Evolutionary conservation across 805 yeast genomes (phyloP).

Genomic region (Pichia deserticola): DNA sequence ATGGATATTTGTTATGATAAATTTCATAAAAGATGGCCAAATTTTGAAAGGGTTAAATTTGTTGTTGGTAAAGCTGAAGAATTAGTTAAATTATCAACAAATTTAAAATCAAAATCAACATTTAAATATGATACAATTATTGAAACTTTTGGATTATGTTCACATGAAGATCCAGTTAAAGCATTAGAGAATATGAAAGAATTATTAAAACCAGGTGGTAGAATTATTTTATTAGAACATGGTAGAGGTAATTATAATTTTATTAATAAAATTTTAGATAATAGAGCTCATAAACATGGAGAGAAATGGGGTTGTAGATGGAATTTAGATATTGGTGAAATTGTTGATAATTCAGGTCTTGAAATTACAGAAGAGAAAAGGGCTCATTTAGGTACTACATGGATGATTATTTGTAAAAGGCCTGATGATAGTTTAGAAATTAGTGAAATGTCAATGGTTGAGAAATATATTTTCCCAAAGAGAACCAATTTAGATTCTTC

Average conservation of each 20-base stretch:
- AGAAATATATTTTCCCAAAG: constrained; percentile 37
- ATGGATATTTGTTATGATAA: constrained; percentile 70
- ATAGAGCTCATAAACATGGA: constrained; percentile 74
- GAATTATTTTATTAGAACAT: constrained; percentile 82
- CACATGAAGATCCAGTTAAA: constrained; percentile 86
- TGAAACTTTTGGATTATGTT: constrained; percentile 93
- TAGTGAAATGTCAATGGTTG: constrained; percentile 42
- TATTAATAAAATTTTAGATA: constrained; percentile 74
- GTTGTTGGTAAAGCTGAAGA: constrained; percentile 90
- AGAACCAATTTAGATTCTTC: constrained; percentile 28
- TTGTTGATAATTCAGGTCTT: constrained; percentile 76
- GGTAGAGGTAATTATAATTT: constrained; percentile 80
- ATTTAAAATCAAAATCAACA: constrained; percentile 16
- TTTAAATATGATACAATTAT: constrained; percentile 82
- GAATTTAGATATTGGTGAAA: constrained; percentile 89
- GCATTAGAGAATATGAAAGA: constrained; percentile 69
- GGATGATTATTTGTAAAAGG: constrained; percentile 71
- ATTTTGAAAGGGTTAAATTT: constrained; percentile 67
- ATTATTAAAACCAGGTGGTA: constrained; percentile 81
- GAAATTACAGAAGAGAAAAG: constrained; percentile 75
- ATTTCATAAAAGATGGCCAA: constrained; percentile 61
- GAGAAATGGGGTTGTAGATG: constrained; percentile 96
- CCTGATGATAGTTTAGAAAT: constrained; percentile 54
- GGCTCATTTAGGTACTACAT: constrained; percentile 87
- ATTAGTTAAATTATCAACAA: constrained; percentile 41